These are phyloP conservation scores for Erodium moschatum DNA, from an alignment of 441 rosid species.

Conservation along the genomic window DNA sequence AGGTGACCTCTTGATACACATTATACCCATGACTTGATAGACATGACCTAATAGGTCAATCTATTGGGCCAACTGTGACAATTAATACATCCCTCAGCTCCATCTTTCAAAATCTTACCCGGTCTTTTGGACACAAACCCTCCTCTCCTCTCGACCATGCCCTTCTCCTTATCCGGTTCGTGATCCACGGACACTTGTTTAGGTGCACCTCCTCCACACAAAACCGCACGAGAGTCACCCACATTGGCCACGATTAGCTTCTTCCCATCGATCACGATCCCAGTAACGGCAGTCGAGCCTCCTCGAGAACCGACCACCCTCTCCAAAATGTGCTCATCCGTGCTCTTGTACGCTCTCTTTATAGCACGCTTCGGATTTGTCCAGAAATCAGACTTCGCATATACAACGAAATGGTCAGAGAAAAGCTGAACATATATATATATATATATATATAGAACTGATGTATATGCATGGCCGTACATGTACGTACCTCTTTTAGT, in stretches of 20 bases:
- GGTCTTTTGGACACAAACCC: slow-evolving; percentile 13
- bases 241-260: slow-evolving; percentile 20
- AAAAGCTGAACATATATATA: no score
- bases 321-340: slow-evolving; percentile 8
- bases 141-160: slow-evolving; percentile 17
- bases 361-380: slow-evolving; percentile 10
- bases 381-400: slow-evolving; percentile 22
- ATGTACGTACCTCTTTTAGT: slow-evolving; percentile 12
- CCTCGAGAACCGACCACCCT: slow-evolving; percentile 15
- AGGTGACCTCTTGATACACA: no score
- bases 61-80: no score
- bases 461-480: no score
- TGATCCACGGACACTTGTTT: slow-evolving; percentile 16
- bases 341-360: slow-evolving; percentile 14
- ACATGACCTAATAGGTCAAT: no score
- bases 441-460: no score
- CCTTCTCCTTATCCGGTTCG: slow-evolving; percentile 16
- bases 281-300: slow-evolving; percentile 18
- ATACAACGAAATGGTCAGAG: no score
- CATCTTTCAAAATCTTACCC: no score
- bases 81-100: no score
- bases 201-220: slow-evolving; percentile 12
- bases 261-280: slow-evolving; percentile 10
- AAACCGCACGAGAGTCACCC: slow-evolving; percentile 16
- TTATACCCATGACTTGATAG: no score